A percentile compares a stretch with the other conserved stretches of the same genome.
These are phyloP conservation scores for Gamsiella multidivaricata DNA, from an alignment of 192 early-diverging fungal species.

Conservation along the genomic window DNA sequence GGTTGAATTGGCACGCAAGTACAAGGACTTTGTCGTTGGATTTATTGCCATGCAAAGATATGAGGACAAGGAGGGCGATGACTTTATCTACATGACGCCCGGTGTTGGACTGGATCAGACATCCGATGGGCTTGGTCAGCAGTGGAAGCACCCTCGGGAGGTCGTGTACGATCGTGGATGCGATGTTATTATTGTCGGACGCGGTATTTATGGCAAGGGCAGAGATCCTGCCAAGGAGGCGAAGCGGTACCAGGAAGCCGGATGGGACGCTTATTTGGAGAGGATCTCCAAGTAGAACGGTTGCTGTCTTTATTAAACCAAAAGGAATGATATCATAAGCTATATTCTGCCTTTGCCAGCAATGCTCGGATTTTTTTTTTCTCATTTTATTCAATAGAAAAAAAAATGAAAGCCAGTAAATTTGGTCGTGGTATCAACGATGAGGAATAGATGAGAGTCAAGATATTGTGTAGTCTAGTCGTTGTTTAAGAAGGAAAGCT, in stretches of 20 bases:
- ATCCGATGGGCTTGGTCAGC: constrained; percentile 93
- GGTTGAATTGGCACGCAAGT: constrained; percentile 83
- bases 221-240: constrained; percentile 77
- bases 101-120: constrained; percentile 89
- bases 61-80: constrained; percentile 71
- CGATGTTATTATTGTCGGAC: constrained; percentile 98
- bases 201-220: constrained; percentile 95
- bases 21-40: constrained; percentile 94
- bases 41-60: constrained; percentile 79
- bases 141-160: constrained; percentile 91
- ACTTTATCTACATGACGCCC: constrained; percentile 96
- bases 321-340: too few relatives aligned
- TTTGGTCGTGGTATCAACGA: too few relatives aligned
- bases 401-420: too few relatives aligned
- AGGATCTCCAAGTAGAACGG: constrained; percentile 39
- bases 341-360: too few relatives aligned
- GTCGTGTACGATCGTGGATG: constrained; percentile 87
- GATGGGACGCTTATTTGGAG: constrained; percentile 94
- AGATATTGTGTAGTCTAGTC: too few relatives aligned
- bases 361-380: too few relatives aligned
- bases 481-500: too few relatives aligned
- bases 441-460: too few relatives aligned
- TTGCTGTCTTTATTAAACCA: too few relatives aligned
- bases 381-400: too few relatives aligned
- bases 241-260: constrained; percentile 88